These are phyloP conservation scores for Macrocystidia cucumis DNA, from an alignment of 1,284 basidiomycete genomes.

Conservation along the genomic window DNA sequence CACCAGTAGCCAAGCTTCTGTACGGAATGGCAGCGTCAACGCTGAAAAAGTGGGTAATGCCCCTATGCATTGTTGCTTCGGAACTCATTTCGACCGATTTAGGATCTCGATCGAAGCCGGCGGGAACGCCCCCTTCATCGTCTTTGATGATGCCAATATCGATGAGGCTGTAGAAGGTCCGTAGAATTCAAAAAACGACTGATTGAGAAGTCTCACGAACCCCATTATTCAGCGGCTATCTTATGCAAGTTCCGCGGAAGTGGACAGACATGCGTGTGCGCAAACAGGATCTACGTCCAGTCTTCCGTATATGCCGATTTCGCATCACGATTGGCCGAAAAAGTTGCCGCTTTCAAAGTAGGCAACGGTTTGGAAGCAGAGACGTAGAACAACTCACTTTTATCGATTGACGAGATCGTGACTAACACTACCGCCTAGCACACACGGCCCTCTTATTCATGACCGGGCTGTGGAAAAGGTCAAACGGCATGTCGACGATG, in stretches of 20 bases:
- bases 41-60: conserved; percentile 72
- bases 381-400: conserved; percentile 40
- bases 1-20: conserved; percentile 85
- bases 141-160: conserved; percentile 95
- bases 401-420: not conserved
- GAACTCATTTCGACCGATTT: not conserved
- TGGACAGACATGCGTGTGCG: conserved; percentile 89
- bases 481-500: conserved; percentile 80
- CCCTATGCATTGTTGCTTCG: not conserved
- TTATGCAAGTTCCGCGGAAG: conserved; percentile 88
- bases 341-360: conserved; percentile 85
- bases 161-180: conserved; percentile 85
- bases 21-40: conserved; percentile 80
- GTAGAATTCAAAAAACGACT: conserved; percentile 6
- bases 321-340: conserved; percentile 72
- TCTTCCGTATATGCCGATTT: conserved; percentile 83
- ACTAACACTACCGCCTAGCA: conserved; percentile 32
- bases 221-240: conserved; percentile 52
- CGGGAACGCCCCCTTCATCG: conserved; percentile 92
- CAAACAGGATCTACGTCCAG: conserved; percentile 85
- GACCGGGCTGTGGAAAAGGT: conserved; percentile 84
- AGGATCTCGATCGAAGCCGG: conserved; percentile 83
- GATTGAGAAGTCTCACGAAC: not conserved
- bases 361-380: conserved; percentile 83
- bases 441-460: conserved; percentile 95